Evolutionary conservation across 2,329 filamentous ascomycete genomes (phyloP).

Genomic region (Monilinia polystroma): DNA sequence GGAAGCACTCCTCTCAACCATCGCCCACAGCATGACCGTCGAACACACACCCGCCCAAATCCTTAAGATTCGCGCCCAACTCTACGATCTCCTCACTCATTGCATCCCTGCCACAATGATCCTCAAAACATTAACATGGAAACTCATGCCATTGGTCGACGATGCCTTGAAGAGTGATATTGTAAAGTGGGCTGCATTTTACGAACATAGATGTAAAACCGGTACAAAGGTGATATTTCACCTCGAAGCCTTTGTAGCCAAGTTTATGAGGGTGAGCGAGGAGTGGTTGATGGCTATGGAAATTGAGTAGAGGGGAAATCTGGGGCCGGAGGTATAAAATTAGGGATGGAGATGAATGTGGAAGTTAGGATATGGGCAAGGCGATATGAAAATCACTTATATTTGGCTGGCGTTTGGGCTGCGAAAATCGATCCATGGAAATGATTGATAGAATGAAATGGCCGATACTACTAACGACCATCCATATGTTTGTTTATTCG

Average conservation of each 20-base stretch:
- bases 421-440: not conserved
- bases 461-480: not conserved
- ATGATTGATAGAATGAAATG: not conserved
- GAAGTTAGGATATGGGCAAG: not conserved
- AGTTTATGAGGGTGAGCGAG: conserved; percentile 96
- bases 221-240: conserved; percentile 98
- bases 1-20: conserved; percentile 86
- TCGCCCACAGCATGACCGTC: conserved; percentile 89
- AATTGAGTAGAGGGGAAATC: conserved; percentile 43
- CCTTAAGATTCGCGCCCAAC: conserved; percentile 81
- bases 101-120: conserved; percentile 96
- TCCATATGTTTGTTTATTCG: not conserved
- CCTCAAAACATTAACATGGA: conserved; percentile 92
- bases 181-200: conserved; percentile 94
- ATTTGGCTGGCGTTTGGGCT: conserved; percentile 1
- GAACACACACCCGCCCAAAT: conserved; percentile 91
- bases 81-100: conserved; percentile 96
- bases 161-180: conserved; percentile 88
- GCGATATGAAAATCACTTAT: not conserved
- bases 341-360: no score
- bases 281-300: conserved; percentile 90
- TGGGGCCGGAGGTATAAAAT: no score
- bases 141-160: conserved; percentile 82
- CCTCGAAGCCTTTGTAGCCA: conserved; percentile 95
- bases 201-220: conserved; percentile 89